Evolutionary conservation across 2,329 filamentous ascomycete genomes (phyloP).

Genomic region (Simplicillium aogashimaense): DNA sequence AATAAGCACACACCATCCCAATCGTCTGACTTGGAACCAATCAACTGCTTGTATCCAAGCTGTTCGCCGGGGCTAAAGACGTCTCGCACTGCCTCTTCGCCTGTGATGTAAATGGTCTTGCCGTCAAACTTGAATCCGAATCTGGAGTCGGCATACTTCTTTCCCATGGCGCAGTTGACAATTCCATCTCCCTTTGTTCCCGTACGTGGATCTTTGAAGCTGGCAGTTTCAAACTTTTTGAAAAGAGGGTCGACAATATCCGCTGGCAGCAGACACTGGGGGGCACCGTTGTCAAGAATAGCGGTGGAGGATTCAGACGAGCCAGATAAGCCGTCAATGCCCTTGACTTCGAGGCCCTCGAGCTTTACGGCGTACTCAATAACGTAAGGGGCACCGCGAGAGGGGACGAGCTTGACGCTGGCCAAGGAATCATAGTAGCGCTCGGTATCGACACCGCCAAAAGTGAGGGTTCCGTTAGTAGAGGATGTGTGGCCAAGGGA

Average conservation of each 20-base stretch:
- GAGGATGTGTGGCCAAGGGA: neutral
- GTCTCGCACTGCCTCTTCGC: neutral
- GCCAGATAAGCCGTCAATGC: neutral
- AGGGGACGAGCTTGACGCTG: neutral
- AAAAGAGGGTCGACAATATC: neutral
- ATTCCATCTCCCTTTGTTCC: neutral
- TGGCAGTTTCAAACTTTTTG: neutral
- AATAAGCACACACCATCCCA: constrained; percentile 1
- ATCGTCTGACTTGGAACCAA: constrained; percentile 3
- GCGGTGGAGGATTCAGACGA: neutral
- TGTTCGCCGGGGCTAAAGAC: neutral
- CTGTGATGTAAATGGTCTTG: neutral
- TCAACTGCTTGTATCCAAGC: neutral
- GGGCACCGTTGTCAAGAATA: neutral
- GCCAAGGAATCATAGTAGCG: constrained; percentile 5
- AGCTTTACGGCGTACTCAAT: constrained; percentile 2
- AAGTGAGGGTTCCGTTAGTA: constrained; percentile 3
- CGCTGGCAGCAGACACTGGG: neutral
- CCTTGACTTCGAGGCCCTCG: neutral
- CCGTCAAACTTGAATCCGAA: constrained; percentile 1
- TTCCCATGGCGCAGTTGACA: neutral
- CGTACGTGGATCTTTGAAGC: neutral
- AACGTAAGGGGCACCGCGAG: neutral
- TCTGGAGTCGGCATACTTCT: neutral
- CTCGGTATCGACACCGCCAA: constrained; percentile 6